Evolutionary conservation across 1,284 basidiomycete genomes (phyloP).

Genomic region (Apiotrichum siamense): DNA sequence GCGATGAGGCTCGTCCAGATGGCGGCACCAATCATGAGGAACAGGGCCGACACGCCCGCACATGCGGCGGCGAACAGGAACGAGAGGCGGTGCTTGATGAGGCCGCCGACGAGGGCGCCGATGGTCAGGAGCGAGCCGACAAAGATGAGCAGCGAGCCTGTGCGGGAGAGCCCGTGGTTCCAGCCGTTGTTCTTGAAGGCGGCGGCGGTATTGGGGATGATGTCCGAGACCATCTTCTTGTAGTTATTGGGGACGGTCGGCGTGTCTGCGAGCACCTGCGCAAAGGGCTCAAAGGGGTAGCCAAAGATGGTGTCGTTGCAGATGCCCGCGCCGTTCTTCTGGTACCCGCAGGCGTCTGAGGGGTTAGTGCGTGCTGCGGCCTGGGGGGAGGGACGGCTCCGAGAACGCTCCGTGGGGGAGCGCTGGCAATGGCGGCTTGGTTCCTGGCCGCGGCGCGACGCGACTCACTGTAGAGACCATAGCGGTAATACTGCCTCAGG

Average conservation of each 20-base stretch:
- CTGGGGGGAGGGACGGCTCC: no score
- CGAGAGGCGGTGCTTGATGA: constrained; percentile 36
- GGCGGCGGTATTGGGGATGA: constrained; percentile 24
- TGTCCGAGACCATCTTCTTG: constrained; percentile 21
- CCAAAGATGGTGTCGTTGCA: constrained; percentile 44
- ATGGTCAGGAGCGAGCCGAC: constrained; percentile 37
- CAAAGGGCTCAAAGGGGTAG: constrained; percentile 39
- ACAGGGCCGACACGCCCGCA: constrained; percentile 26
- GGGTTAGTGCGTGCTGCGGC: not conserved
- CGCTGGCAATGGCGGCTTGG: no score
- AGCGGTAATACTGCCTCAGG: constrained; percentile 44
- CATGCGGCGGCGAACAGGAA: constrained; percentile 43
- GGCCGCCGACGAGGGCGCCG: constrained; percentile 39
- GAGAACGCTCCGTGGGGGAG: no score
- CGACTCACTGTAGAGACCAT: constrained; percentile 41
- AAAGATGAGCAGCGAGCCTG: constrained; percentile 41
- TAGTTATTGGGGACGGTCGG: constrained; percentile 32
- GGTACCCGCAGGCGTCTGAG: constrained; percentile 43
- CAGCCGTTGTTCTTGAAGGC: constrained; percentile 34
- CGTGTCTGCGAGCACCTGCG: constrained; percentile 38
- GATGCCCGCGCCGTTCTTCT: constrained; percentile 32
- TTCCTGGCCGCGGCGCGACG: not conserved
- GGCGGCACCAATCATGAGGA: constrained; percentile 41
- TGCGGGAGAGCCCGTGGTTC: constrained; percentile 32
- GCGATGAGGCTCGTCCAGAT: constrained; percentile 45